Base-by-base conservation (phyloP, 2,329 filamentous ascomycete species). In the Ceratocystis albifundus region DNA sequence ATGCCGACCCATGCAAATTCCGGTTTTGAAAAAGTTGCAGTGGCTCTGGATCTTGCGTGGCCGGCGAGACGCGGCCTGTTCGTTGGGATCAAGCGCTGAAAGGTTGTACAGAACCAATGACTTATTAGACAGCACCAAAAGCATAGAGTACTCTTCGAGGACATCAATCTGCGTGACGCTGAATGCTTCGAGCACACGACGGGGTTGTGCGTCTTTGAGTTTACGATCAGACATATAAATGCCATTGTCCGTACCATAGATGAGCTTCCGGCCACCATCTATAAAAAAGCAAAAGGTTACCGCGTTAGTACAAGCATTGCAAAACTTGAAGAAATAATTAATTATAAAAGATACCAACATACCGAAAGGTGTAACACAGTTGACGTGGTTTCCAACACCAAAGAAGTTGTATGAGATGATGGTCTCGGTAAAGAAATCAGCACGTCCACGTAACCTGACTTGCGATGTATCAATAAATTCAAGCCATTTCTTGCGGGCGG, bases 11-110 rank as follows among this genome's bases (percentile, higher is more conserved):
- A 96, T 82, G 74, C 94, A 97, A 72, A 96, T 95, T 48, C 94
- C 94, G 20, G 91, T 89, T 77, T 95, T 96, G 85, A 99, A 99
- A 79, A 97, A 99, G 76, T 93, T 96, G 76, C 93, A 95, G 77
- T 96, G 92, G 72, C 89, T 96, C 76, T 92, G 88, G 70, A 99
- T 97, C 80, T 96, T 96, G 79, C 94, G 93, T 7, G 91, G 90
- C 53, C 91, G 85, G 75, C 94, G 96, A 17, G 85, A 85, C 66
- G 92, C 80, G 44, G 89, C 83, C 64, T 87, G 87, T 72, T 97
- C 92, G 69, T 88, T 88, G 2, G 88, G 84, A 72, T 96, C 93
- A 66, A 99, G 80, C 15, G 90, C 91, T 69, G 93, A 88, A 64
- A 96, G 80, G 1, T 90, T 86, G 77, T 94, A 97, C 6, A 93